These are phyloP conservation scores for Taiwanofungus camphoratus DNA, from an alignment of 1,284 basidiomycete species.

Conservation along the genomic window DNA sequence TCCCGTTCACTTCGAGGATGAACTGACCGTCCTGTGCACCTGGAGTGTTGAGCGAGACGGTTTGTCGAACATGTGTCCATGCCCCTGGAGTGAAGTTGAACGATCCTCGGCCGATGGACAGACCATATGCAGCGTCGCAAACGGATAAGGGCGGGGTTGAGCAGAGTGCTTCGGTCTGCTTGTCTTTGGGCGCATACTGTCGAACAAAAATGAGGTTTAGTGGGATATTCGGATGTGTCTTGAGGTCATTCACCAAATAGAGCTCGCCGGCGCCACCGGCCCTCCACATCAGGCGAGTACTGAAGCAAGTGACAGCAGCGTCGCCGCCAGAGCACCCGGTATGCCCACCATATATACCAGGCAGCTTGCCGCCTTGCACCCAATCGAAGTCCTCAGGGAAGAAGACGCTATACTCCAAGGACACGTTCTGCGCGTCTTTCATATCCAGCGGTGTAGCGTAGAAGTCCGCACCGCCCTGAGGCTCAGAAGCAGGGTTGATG, in stretches of 20 bases:
- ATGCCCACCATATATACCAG: slow-evolving; percentile 68
- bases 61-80: slow-evolving; percentile 67
- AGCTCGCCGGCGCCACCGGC: slow-evolving; percentile 55
- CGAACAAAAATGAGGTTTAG: slow-evolving; percentile 9
- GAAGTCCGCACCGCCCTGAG: slow-evolving; percentile 64
- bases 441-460: slow-evolving; percentile 57
- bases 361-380: slow-evolving; percentile 67
- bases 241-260: slow-evolving; percentile 47
- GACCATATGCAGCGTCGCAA: slow-evolving; percentile 60
- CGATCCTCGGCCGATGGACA: slow-evolving; percentile 70
- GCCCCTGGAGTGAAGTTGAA: slow-evolving; percentile 58
- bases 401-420: slow-evolving; percentile 58
- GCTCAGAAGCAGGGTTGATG: slow-evolving; percentile 52
- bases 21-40: slow-evolving; percentile 38
- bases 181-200: slow-evolving; percentile 55
- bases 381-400: slow-evolving; percentile 62
- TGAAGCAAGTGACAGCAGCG: slow-evolving; percentile 59
- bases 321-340: slow-evolving; percentile 64
- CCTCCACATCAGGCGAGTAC: slow-evolving; percentile 75
- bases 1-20: slow-evolving; percentile 46
- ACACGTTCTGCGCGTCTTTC: slow-evolving; percentile 41
- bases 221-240: neutral
- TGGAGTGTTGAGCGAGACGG: slow-evolving; percentile 65
- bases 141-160: slow-evolving; percentile 46
- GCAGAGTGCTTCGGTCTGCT: slow-evolving; percentile 55